Evolutionary conservation across 1,284 basidiomycete genomes (phyloP), one percentile per base, ranked within the genome.

Genomic region (Peniophora sp.): DNA sequence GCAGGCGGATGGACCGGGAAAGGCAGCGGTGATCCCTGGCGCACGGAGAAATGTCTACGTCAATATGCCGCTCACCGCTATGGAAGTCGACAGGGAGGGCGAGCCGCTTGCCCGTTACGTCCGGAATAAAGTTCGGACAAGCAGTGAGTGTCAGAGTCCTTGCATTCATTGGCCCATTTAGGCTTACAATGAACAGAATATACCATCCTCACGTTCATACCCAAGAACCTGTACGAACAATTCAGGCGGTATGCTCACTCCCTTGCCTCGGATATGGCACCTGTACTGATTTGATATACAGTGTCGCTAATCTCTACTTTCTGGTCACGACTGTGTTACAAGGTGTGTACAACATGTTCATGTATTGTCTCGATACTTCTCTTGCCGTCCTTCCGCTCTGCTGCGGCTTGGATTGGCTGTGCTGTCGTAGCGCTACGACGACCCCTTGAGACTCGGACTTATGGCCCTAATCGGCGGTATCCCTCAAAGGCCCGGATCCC

Each of bases 221-320:
- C 95, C n/a, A 93, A 91, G 75, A 96, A 96, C 64, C 68, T 96
- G 55, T 88, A 84, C 56, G 91, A 95, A 68, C 93, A 97, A 63
- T 96, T 97, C 64, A 76, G 87, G 58, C 79, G 91, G 85, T 81
- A 51, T 51, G 75, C 68, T 34, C 3, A 51, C 24, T 27, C 8
- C 39, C 18, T 24, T 36, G 27, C 12, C 27, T 12, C 12, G 27
- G 32, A 36, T 27, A 22, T 11, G 35, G 23, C 17, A 15, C 46
- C 47, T 34, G 6, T 24, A 48, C n/a, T 49, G 27, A 48, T 52
- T 32, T 49, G 24, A 23, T 54, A 42, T 53, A 12, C 58, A 86
- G 88, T 32, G 83, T 95, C 47, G 94, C 95, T 55, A 97, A 98
- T 68, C 71, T 97, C 48, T 98, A 95, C 70, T 97, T 97, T 71